These are phyloP conservation scores for Aethionema arabicum DNA, from an alignment of 345 rosid genomes.

Conservation along the genomic window DNA sequence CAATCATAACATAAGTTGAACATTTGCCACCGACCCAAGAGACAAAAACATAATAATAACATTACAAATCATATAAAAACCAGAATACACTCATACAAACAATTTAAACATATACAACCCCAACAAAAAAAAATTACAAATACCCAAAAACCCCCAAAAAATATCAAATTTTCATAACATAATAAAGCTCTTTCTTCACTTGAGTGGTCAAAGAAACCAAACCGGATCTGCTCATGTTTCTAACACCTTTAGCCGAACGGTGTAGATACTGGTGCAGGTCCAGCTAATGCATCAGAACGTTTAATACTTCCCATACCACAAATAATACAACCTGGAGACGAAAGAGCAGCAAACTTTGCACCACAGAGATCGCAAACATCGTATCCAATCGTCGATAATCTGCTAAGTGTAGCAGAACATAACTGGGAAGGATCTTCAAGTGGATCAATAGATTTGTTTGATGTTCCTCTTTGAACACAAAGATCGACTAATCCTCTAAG, in stretches of 20 bases:
- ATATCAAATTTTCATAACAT: conserved; percentile 13
- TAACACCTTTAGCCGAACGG: conserved; percentile 69
- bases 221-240: not conserved
- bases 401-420: conserved; percentile 93
- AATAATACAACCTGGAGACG: conserved; percentile 88
- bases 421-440: conserved; percentile 93
- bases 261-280: conserved; percentile 62
- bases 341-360: conserved; percentile 87
- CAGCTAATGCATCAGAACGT: conserved; percentile 85
- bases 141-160: too few relatives aligned
- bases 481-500: conserved; percentile 81
- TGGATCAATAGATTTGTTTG: conserved; percentile 95
- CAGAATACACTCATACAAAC: conserved; percentile 5
- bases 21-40: too few relatives aligned
- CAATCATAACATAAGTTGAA: too few relatives aligned
- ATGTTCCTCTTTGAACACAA: conserved; percentile 79
- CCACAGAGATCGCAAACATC: conserved; percentile 97
- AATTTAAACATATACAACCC: conserved; percentile 30
- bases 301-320: conserved; percentile 98
- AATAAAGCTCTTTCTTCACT: not conserved
- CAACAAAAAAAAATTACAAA: conserved; percentile 3
- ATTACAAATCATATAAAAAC: conserved; percentile 20
- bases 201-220: conserved; percentile 1
- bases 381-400: conserved; percentile 90
- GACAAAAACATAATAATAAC: not conserved